Evolutionary conservation across 192 early-diverging fungal genomes (phyloP).

Genomic region (Coemansia sp.): DNA sequence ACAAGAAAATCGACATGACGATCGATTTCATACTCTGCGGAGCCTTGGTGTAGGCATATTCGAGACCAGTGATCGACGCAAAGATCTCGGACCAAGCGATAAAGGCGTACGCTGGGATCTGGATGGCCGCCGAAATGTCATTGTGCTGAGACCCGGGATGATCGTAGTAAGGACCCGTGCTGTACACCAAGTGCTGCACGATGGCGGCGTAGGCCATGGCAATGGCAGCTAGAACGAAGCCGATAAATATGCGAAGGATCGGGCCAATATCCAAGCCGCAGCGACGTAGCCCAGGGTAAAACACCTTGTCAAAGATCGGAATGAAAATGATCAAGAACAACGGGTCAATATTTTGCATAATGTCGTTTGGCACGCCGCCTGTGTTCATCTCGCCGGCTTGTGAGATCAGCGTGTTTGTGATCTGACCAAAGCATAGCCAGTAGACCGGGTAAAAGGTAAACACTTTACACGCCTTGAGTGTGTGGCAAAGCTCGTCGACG

Average conservation of each 20-base stretch:
- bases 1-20: conserved; percentile 72
- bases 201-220: conserved; percentile 67
- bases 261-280: conserved; percentile 62
- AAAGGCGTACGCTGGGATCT: conserved; percentile 65
- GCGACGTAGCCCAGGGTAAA: conserved; percentile 65
- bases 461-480: conserved; percentile 40
- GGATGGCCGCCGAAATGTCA: conserved; percentile 62
- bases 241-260: conserved; percentile 67
- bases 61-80: conserved; percentile 70
- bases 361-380: conserved; percentile 66
- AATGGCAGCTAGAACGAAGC: conserved; percentile 64
- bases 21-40: conserved; percentile 69
- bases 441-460: conserved; percentile 45
- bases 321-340: conserved; percentile 70
- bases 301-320: conserved; percentile 67
- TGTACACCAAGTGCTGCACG: conserved; percentile 69
- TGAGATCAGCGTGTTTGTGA: conserved; percentile 66
- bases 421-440: conserved; percentile 63
- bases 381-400: conserved; percentile 63
- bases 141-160: conserved; percentile 52
- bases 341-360: conserved; percentile 73
- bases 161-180: conserved; percentile 60
- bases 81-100: conserved; percentile 73
- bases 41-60: conserved; percentile 71
- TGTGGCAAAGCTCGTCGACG: conserved; percentile 32